Evolutionary conservation across 1,139 yeast species (phyloP), one percentile per base, ranked within the genome.

Genomic region (Sugiyamaella pinicola): DNA sequence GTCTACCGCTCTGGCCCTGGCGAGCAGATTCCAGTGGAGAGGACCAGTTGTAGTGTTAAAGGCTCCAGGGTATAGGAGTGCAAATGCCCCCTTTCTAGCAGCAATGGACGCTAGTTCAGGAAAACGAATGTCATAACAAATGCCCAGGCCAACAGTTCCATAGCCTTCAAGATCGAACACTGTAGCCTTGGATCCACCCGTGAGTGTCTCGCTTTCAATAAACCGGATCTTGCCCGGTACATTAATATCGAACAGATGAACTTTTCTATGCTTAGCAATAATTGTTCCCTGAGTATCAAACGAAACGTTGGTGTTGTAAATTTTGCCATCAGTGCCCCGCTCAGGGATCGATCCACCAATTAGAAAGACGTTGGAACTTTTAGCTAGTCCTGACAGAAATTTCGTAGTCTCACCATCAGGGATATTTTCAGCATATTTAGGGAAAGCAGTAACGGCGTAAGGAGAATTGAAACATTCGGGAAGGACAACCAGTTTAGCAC

Each of bases 391-490:
- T 0, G 89, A 75, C 48, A 91, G 73, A 47, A 86, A 78, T 47
- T 69, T 59, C 29, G 88, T 79, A 46, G 95, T 82, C 64, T 84
- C 84, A 6, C 95, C 95, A 1, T 70, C 67, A 5, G 95, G 95
- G 47, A 72, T 71, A n/a, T 63, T 49, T 68, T 91, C 98, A 8
- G 96, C 90, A 67, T 91, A 91, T 58, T 87, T 82, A 24, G 86
- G 81, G 70, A 93, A 93, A 56, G 93, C 86, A 55, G 82, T 82
- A 26, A 89, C 96, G 0, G 96, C 85, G 66, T 93, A 93, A 4
- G 98, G 98, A 1, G 97, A 87, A 69, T 91, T 91, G 80, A 91
- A 93, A 72, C 97, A 91, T 72, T 93, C 98, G 4, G 95, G 95
- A 47, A 86, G 73, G 68, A 86, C 84, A n/a, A 86, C 79, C 29